These are phyloP conservation scores for Wickerhamiella kurtzmanii DNA, from an alignment of 805 yeast species.

Conservation along the genomic window DNA sequence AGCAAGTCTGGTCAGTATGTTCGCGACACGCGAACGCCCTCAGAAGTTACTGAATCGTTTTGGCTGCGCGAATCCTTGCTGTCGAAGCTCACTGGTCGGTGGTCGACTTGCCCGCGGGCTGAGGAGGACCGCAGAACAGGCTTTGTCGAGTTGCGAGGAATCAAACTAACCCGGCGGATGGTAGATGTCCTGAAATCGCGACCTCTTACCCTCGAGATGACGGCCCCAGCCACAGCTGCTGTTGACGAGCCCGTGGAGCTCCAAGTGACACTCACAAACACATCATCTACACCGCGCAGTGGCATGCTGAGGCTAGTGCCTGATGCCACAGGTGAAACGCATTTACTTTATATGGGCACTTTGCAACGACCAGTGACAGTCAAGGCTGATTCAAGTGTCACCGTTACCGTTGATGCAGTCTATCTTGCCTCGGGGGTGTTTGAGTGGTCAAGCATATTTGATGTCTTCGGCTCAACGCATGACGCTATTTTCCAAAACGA, in stretches of 20 bases:
- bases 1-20: conserved; percentile 45
- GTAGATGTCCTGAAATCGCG: conserved; percentile 32
- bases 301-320: conserved; percentile 56
- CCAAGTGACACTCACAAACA: conserved; percentile 38
- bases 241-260: conserved; percentile 41
- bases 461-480: conserved; percentile 24
- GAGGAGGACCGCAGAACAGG: conserved; percentile 36
- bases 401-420: conserved; percentile 41
- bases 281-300: conserved; percentile 28
- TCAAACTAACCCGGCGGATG: conserved; percentile 52
- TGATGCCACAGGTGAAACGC: conserved; percentile 35
- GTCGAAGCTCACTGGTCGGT: conserved; percentile 44
- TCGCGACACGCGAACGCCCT: conserved; percentile 31
- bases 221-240: conserved; percentile 2
- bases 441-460: conserved; percentile 62
- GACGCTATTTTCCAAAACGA: conserved; percentile 16
- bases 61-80: conserved; percentile 70
- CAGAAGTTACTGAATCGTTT: conserved; percentile 56
- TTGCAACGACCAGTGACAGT: conserved; percentile 44
- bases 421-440: conserved; percentile 67
- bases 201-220: conserved; percentile 11
- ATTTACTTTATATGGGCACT: conserved; percentile 58
- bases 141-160: conserved; percentile 48
- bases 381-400: conserved; percentile 31
- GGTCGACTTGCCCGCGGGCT: conserved; percentile 32